Percentiles rank a stretch among this genome's conserved stretches.
These are phyloP conservation scores for Brassica rapa DNA, from an alignment of 345 rosid species.

Conservation along the genomic window DNA sequence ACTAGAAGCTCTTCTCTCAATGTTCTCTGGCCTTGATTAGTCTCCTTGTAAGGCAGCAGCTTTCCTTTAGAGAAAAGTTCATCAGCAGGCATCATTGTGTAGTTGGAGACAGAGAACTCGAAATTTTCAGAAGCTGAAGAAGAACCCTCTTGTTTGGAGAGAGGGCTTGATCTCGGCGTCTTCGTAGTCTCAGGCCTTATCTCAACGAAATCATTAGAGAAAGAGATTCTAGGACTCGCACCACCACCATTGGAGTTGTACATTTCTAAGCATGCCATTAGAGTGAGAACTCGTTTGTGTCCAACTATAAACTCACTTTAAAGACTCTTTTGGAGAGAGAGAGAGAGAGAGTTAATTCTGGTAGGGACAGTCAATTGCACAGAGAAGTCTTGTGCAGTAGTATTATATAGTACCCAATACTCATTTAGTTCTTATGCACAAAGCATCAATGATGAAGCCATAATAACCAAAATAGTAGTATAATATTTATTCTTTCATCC, in stretches of 20 bases:
- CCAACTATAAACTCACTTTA: slow-evolving; percentile 29
- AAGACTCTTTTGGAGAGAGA: slow-evolving; percentile 18
- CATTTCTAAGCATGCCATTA: slow-evolving; percentile 86
- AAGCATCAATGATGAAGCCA: slow-evolving; percentile 29
- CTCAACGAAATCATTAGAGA: slow-evolving; percentile 81
- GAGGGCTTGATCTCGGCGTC: slow-evolving; percentile 36
- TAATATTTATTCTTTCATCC: neutral
- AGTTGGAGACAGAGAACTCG: slow-evolving; percentile 77
- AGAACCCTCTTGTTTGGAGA: slow-evolving; percentile 35
- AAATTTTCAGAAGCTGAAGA: slow-evolving; percentile 67
- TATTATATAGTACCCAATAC: slow-evolving; percentile 38
- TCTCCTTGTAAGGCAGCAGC: slow-evolving; percentile 76
- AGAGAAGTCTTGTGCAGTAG: slow-evolving; percentile 49
- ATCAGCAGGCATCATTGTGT: slow-evolving; percentile 94
- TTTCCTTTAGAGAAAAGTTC: slow-evolving; percentile 93
- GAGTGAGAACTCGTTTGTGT: slow-evolving; percentile 33
- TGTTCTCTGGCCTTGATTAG: slow-evolving; percentile 67
- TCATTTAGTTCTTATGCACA: slow-evolving; percentile 54
- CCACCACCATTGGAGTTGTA: slow-evolving; percentile 61
- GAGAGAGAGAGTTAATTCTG: slow-evolving; percentile 33
- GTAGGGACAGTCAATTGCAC: slow-evolving; percentile 48
- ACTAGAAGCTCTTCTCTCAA: slow-evolving; percentile 85
- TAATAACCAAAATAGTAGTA: slow-evolving; percentile 13
- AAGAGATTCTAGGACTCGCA: slow-evolving; percentile 87
- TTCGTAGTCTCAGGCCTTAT: slow-evolving; percentile 55